A percentile compares a stretch with the other conserved stretches of the same genome.
Evolutionary conservation across 1,284 basidiomycete species (phyloP).

Genomic region (Tylopilus sp.): DNA sequence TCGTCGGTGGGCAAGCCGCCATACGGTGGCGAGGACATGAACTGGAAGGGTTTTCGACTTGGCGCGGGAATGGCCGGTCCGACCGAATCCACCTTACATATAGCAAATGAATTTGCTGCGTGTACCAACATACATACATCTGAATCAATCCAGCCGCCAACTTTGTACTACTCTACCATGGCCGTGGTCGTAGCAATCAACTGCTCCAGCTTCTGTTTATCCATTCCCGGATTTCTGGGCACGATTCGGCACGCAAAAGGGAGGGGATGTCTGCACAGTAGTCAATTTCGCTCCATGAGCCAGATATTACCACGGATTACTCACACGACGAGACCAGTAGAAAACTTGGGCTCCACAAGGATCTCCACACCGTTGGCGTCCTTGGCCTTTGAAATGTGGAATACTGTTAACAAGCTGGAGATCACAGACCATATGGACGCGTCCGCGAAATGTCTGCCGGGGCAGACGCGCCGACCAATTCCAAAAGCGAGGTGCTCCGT

Average conservation of each 20-base stretch:
- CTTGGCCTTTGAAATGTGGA: conserved; percentile 1
- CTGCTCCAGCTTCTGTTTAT: conserved; percentile 5
- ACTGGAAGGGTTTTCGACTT: too few species aligned
- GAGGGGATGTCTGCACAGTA: conserved; percentile 4
- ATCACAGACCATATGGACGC: conserved; percentile 5
- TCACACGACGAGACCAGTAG: conserved; percentile 4
- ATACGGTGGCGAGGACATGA: conserved; percentile 18
- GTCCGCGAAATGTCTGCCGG: conserved; percentile 12
- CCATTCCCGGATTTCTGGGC: conserved; percentile 11
- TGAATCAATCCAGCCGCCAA: too few species aligned
- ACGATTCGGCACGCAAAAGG: conserved; percentile 13
- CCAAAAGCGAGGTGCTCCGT: conserved; percentile 4
- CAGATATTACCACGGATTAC: too few species aligned
- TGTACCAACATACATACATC: too few species aligned
- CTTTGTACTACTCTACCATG: too few species aligned
- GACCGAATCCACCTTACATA: too few species aligned
- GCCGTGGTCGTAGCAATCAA: conserved; percentile 7
- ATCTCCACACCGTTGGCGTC: conserved; percentile 19
- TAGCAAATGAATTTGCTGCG: too few species aligned
- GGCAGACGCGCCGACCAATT: conserved; percentile 11
- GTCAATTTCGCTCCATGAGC: too few species aligned
- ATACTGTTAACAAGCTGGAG: conserved; percentile 7
- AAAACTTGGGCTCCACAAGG: conserved; percentile 3
- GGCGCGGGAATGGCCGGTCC: too few species aligned
- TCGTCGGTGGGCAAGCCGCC: conserved; percentile 15